A percentile compares a stretch with the other conserved stretches of the same genome.
phyloP scores from a whole-genome alignment of 2,329 filamentous ascomycete species.

The Cryphonectria carpinicola region DNA sequence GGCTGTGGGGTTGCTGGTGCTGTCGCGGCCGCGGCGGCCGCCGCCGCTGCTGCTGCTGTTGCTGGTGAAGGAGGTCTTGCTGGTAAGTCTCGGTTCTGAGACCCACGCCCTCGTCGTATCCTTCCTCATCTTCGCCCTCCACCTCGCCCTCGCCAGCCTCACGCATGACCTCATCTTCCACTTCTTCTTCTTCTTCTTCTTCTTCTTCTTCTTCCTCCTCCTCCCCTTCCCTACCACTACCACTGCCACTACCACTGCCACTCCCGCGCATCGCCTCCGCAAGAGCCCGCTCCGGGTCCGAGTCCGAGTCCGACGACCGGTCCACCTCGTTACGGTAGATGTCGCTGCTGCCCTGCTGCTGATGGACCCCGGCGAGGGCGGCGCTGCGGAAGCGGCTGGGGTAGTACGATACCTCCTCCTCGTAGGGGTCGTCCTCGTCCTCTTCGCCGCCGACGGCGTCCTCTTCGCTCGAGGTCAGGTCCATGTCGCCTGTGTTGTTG shows the following conservation, averaged over 20 bases:
- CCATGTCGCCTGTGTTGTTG: conserved; percentile 21
- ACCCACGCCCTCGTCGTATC: conserved; percentile 2
- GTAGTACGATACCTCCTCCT: conserved; percentile 26
- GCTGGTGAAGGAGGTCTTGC: not conserved
- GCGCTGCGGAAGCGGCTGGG: conserved; percentile 21
- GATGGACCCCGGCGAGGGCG: conserved; percentile 2
- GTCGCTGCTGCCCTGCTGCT: conserved; percentile 20
- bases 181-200: conserved; percentile 9
- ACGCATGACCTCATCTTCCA: conserved; percentile 24
- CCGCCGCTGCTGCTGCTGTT: not conserved
- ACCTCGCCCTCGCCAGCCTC: conserved; percentile 2
- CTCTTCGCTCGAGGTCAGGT: conserved; percentile 36
- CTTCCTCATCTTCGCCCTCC: conserved; percentile 2
- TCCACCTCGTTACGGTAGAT: conserved; percentile 29
- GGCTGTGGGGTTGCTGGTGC: conserved; percentile 10
- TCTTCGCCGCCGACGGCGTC: conserved; percentile 9
- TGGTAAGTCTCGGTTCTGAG: not conserved
- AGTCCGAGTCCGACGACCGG: conserved; percentile 13
- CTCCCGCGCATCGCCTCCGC: conserved; percentile 8
- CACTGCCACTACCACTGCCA: not conserved
- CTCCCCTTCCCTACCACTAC: not conserved
- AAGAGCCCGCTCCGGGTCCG: conserved; percentile 8
- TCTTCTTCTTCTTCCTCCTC: not conserved
- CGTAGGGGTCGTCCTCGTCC: conserved; percentile 18
- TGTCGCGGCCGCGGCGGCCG: not conserved